Base-by-base conservation (phyloP, 768 basidiomycete genomes). In the Fibroporia radiculosa region DNA sequence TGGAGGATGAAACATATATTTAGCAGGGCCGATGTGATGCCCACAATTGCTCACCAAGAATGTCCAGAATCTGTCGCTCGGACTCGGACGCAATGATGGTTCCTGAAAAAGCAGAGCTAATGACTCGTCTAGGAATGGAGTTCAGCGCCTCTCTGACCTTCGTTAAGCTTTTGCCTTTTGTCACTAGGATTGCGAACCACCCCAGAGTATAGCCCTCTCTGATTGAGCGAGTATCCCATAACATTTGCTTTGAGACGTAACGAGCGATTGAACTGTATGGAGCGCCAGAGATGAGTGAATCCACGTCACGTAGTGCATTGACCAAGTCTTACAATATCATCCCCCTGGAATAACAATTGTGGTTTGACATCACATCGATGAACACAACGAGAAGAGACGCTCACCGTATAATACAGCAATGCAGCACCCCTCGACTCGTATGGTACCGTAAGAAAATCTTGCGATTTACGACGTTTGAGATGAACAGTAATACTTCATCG, bases 381-480 rank as follows among this genome's bases (percentile, higher is more conserved):
- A 19, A 8, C 19, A 13, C 5, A 13, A 6, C 19, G 23, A 3
- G n/a, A 26, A 5, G 22, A 10, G 36, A 24, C 32, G 64, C 74
- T 55, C 49, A 84, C 89, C 1, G 93, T 95, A 59, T 91, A 96
- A 62, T 96, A 96, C n/a, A 96, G 64, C 41, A 93, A 62, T 0
- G 92, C 91, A 1, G 85, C 92, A 0, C 93, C 93, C 55, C 82
- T 75, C 22, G 72, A 77, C 41, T 66, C 63, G 75, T 82, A 93
- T 1, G 93, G 90, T 1, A 93, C 77, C 14, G 80, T 80, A 24
- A 96, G 66, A 49, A 93, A 82, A 57, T 95, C 92, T 74, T 35
- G 3, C 10, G 27, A 28, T 20, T 34, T 27, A 34, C 3, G 20
- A 6, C 3, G 24, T 16, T 38, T 43, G 20, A 53, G n/a, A n/a